Conservation (phyloP, 257 asterid genomes). For the Rehmannia glutinosa region DNA sequence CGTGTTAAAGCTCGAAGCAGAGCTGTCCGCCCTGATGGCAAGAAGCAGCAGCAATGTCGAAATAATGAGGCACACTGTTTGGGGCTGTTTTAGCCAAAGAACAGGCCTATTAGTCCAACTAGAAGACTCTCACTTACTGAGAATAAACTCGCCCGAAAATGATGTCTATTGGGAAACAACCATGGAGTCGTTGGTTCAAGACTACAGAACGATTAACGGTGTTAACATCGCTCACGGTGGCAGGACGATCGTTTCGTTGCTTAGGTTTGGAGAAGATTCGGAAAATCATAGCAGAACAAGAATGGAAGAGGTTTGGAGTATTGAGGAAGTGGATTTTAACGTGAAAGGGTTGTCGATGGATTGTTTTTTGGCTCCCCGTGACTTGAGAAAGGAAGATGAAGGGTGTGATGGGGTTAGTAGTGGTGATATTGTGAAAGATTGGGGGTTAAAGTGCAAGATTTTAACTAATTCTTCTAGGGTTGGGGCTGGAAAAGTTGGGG, state of each 20-base stretch:
- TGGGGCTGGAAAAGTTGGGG: conserved; percentile 18
- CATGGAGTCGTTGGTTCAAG: conserved; percentile 31
- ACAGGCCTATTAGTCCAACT: conserved; percentile 35
- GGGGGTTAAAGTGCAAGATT: conserved; percentile 17
- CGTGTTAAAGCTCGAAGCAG: conserved; percentile 34
- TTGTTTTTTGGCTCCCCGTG: conserved; percentile 37
- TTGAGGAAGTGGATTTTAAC: conserved; percentile 45
- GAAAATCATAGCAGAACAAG: conserved; percentile 8
- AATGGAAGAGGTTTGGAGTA: conserved; percentile 36
- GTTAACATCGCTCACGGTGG: conserved; percentile 44
- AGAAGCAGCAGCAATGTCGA: conserved; percentile 33
- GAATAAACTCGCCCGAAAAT: conserved; percentile 14
- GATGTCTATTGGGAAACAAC: conserved; percentile 35
- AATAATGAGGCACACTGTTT: conserved; percentile 35
- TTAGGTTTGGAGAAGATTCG: conserved; percentile 13
- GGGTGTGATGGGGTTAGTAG: conserved; percentile 7
- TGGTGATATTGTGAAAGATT: not conserved
- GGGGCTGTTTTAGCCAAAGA: conserved; percentile 41
- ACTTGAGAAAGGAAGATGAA: conserved; percentile 33
- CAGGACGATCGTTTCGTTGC: conserved; percentile 25
- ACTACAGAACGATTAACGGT: conserved; percentile 31
- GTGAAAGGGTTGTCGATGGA: conserved; percentile 26
- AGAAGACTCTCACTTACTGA: conserved; percentile 32
- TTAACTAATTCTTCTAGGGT: conserved; percentile 20
- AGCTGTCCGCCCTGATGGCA: conserved; percentile 8